Evolutionary conservation across 345 rosid species (phyloP).

Genomic region (Diplotaxis tenuifolia): DNA sequence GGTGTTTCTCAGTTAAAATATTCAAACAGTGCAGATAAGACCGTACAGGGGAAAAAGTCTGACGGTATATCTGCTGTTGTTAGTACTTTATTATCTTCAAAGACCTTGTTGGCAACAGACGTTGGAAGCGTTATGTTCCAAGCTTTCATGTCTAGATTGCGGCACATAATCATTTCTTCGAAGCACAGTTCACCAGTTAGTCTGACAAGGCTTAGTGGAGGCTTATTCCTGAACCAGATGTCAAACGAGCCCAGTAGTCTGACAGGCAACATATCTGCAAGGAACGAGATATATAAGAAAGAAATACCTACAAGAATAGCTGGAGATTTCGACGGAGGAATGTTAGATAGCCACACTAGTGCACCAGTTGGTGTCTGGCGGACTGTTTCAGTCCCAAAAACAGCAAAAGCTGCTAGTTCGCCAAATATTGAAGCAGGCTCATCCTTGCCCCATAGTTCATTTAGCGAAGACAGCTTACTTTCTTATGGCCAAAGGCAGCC

Average conservation of each 20-base stretch:
- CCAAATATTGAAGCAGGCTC: constrained; percentile 70
- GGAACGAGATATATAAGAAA: constrained; percentile 77
- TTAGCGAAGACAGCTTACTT: constrained; percentile 71
- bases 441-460: constrained; percentile 69
- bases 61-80: constrained; percentile 55
- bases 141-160: constrained; percentile 85
- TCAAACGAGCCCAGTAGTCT: constrained; percentile 72
- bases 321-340: constrained; percentile 82
- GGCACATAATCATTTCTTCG: constrained; percentile 62
- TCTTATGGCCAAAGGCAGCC: constrained; percentile 91
- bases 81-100: constrained; percentile 50
- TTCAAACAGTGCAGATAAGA: constrained; percentile 53
- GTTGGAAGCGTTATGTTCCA: constrained; percentile 86
- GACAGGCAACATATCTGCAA: constrained; percentile 72
- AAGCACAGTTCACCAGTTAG: constrained; percentile 45
- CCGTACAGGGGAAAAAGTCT: constrained; percentile 48
- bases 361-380: constrained; percentile 99
- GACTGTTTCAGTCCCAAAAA: constrained; percentile 79
- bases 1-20: constrained; percentile 49
- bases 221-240: constrained; percentile 57
- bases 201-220: constrained; percentile 60
- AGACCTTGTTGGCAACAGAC: constrained; percentile 77
- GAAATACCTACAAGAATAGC: constrained; percentile 95
- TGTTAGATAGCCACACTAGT: constrained; percentile 70
- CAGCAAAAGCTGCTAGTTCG: constrained; percentile 59